These are phyloP conservation scores for Globisporangium viniferum DNA, from an alignment of 352 stramenopile genomes.

Conservation along the genomic window DNA sequence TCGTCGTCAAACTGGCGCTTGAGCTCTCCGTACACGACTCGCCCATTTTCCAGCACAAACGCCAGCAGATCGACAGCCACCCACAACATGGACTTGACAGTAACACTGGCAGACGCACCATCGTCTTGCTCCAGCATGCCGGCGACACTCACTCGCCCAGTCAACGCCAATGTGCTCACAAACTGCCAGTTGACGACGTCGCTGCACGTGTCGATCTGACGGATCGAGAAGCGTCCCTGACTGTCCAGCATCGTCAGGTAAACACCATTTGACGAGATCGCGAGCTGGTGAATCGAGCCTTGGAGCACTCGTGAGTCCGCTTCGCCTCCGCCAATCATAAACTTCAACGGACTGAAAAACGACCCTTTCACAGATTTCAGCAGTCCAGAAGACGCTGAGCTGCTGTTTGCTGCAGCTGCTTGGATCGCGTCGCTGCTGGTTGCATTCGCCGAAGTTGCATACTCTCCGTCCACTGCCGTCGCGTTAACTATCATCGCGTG, in stretches of 20 bases:
- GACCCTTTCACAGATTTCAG: slow-evolving; percentile 21
- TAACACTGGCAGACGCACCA: neutral
- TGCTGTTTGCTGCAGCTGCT: neutral
- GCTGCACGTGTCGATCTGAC: slow-evolving; percentile 59
- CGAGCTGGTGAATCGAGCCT: slow-evolving; percentile 41
- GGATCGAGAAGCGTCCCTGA: slow-evolving; percentile 40
- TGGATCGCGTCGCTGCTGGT: neutral
- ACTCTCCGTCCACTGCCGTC: neutral
- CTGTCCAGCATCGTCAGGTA: slow-evolving; percentile 58
- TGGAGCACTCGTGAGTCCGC: slow-evolving; percentile 15
- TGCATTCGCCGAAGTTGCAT: neutral
- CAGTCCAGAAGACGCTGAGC: neutral
- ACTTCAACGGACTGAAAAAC: slow-evolving; percentile 34
- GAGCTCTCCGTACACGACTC: slow-evolving; percentile 13
- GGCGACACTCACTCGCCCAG: neutral
- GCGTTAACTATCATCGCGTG: neutral
- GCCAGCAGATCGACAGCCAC: neutral
- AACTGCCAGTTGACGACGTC: slow-evolving; percentile 57
- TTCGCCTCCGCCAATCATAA: slow-evolving; percentile 30
- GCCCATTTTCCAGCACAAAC: slow-evolving; percentile 9
- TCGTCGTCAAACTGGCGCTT: neutral
- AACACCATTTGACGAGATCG: slow-evolving; percentile 41
- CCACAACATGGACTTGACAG: slow-evolving; percentile 8
- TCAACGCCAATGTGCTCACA: slow-evolving; percentile 10
- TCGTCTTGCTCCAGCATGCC: neutral